Evolutionary conservation across 306 rosid genomes (phyloP), one percentile per base, ranked within the genome.

Genomic region (Inga leiocalycina): DNA sequence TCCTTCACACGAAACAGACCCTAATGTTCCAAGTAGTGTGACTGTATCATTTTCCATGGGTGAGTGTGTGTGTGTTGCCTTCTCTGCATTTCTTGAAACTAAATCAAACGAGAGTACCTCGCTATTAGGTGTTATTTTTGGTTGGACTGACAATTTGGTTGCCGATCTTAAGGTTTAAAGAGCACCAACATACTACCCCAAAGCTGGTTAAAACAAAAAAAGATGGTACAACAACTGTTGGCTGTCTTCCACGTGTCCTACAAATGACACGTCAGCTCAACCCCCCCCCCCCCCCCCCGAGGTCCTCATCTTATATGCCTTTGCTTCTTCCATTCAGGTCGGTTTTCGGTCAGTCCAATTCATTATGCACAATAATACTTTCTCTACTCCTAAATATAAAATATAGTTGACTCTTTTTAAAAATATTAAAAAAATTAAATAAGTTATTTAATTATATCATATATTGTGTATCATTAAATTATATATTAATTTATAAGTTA

Each of bases 181-280:
- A 35, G 41, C 5, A 32, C 34, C 2, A 71, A 78, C 35, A 51
- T 75, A 0, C 72, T 43, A 56, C 39, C 30, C 79, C n/a, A 16
- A 51, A 0, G 57, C n/a, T 51, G 57, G 57, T 4, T 4, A 48
- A 37, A 37, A 37, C 3, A 3, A 15, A 48, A 3, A 15, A 49
- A 49, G 13, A 44, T 44, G 48, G 13, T 10, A 9, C 48, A 10
- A 44, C 51, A 56, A 24, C 20, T 32, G n/a, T 10, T 68, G 78
- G 78, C 61, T 59, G 86, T 68, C 49, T 43, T 30, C 49, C 87
- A 75, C 78, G 84, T 80, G 72, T 75, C 74, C 59, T 32, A 0
- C 22, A 8, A 59, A 45, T 71, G 79, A 76, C 84, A 75, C 74
- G 78, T 80, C 67, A 64, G 84, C 54, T 73, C 43, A 14, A 24